Evolutionary conservation across 805 yeast species (phyloP).

Genomic region (Henningerozyma blattae): DNA sequence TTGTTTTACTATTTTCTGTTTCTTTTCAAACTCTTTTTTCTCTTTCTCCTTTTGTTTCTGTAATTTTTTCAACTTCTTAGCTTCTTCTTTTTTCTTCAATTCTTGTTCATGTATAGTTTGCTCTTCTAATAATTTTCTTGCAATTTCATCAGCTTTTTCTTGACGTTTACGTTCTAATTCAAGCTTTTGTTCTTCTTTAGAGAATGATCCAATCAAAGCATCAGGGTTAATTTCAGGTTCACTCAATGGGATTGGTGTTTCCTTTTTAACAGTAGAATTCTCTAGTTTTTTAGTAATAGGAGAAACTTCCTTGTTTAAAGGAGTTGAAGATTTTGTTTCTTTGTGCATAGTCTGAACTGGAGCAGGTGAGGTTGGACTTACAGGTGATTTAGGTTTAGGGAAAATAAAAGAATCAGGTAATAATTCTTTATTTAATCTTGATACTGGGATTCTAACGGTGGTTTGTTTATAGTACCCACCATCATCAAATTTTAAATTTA

Average conservation of each 20-base stretch:
- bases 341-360: slow-evolving; percentile 1
- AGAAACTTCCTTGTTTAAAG: background rate
- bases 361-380: slow-evolving; percentile 2
- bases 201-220: background rate
- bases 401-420: slow-evolving; percentile 2
- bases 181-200: background rate
- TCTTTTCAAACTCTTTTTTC: slow-evolving; percentile 2
- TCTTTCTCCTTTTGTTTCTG: slow-evolving; percentile 4
- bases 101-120: slow-evolving; percentile 8
- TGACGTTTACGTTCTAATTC: slow-evolving; percentile 4
- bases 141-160: slow-evolving; percentile 15
- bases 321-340: no score
- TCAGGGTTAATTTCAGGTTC: background rate
- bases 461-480: slow-evolving; percentile 19
- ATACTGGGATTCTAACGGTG: slow-evolving; percentile 17
- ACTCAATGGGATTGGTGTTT: background rate
- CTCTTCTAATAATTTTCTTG: slow-evolving; percentile 11
- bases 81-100: slow-evolving; percentile 5
- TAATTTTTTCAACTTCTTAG: slow-evolving; percentile 7
- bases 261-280: background rate
- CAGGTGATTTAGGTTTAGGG: slow-evolving; percentile 2
- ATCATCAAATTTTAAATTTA: slow-evolving; percentile 12
- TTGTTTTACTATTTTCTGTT: slow-evolving; percentile 3
- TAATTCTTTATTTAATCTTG: slow-evolving; percentile 7
- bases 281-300: background rate